Conservation (phyloP, 1,139 yeast species). For the Pichia sp. region DNA sequence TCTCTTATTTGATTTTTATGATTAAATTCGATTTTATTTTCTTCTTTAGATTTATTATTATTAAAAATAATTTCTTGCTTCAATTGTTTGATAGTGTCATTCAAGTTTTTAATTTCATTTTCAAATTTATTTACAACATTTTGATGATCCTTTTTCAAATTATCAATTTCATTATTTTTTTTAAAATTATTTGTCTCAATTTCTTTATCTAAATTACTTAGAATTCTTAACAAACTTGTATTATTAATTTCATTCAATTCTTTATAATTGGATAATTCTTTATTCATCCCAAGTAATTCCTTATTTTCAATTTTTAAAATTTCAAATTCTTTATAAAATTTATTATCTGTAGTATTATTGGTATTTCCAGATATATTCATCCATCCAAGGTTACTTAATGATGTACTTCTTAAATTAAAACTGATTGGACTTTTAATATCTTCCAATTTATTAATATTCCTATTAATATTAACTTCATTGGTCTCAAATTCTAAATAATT, state of each 20-base stretch:
- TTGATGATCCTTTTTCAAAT: not conserved
- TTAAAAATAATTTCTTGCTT: not conserved
- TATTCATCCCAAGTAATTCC: not conserved
- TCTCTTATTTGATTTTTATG: not conserved
- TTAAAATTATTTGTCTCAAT: not conserved
- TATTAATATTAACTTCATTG: too few relatives aligned
- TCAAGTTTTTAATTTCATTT: conserved; percentile 2
- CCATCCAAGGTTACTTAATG: conserved; percentile 7
- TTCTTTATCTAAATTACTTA: not conserved
- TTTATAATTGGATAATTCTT: not conserved
- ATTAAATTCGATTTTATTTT: not conserved
- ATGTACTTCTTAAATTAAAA: conserved; percentile 3
- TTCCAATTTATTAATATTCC: not conserved
- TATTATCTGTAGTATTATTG: not conserved
- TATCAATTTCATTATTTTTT: not conserved
- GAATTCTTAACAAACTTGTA: not conserved
- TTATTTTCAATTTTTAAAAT: not conserved
- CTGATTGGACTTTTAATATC: conserved; percentile 2
- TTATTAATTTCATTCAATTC: not conserved
- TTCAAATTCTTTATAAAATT: conserved; percentile 3
- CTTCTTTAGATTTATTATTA: not conserved
- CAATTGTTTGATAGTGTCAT: not conserved
- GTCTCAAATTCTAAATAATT: not conserved
- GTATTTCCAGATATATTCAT: conserved; percentile 5
- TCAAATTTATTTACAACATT: not conserved